Conservation (phyloP, 768 basidiomycete species). For the Phanerochaete carnosa region DNA sequence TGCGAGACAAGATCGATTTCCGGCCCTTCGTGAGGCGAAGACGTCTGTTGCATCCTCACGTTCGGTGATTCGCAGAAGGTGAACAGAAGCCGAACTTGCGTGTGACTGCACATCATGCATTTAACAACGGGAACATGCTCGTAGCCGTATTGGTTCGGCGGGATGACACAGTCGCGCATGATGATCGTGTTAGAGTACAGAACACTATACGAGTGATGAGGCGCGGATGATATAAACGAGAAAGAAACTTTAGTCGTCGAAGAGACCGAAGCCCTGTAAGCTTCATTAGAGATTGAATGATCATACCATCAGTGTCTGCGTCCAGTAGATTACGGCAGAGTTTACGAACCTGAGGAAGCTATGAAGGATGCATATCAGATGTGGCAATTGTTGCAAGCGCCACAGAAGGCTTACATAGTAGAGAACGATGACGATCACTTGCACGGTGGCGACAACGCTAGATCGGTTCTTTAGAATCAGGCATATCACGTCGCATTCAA, state of each 20-base stretch:
- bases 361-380: neutral
- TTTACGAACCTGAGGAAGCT: constrained; percentile 2
- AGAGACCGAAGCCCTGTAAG: constrained; percentile 85
- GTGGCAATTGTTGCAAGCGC: too few species aligned
- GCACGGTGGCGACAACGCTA: neutral
- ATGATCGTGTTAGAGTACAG: constrained; percentile 11
- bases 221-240: constrained; percentile 1
- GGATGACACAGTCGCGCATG: neutral
- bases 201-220: constrained; percentile 6
- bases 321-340: neutral
- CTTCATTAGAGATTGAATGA: constrained; percentile 4
- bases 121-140: neutral
- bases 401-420: neutral
- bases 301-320: neutral
- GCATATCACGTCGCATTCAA: neutral
- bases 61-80: too few species aligned
- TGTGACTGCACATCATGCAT: too few species aligned
- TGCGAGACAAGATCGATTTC: too few species aligned
- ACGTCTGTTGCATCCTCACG: too few species aligned
- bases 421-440: constrained; percentile 2
- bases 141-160: neutral
- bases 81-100: too few species aligned
- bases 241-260: constrained; percentile 60
- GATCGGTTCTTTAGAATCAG: neutral
- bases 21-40: too few species aligned